Evolutionary conservation across 164 flowering plant species (phyloP).

Genomic region (Vitis labrusca): DNA sequence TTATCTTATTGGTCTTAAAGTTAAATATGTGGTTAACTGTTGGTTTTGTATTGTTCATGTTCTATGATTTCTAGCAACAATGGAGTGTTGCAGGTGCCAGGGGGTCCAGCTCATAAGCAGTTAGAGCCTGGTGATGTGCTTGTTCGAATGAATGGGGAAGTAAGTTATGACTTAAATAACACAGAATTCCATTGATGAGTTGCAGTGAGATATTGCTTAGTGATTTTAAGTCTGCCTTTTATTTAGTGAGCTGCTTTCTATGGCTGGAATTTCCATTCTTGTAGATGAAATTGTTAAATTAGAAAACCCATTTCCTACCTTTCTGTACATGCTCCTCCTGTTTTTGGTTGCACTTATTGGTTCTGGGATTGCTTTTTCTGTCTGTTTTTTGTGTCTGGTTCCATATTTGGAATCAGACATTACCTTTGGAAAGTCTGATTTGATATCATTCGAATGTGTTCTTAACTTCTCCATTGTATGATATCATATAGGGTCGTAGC

Average conservation of each 20-base stretch:
- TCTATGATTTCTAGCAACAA: constrained; percentile 3
- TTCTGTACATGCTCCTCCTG: neutral
- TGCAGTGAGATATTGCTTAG: no score
- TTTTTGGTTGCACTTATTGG: neutral
- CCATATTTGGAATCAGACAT: neutral
- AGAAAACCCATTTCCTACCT: neutral
- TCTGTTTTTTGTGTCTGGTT: neutral
- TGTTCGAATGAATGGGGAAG: constrained; percentile 84
- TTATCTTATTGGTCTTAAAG: neutral
- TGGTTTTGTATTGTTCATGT: neutral
- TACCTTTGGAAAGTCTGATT: neutral
- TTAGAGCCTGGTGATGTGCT: constrained; percentile 97
- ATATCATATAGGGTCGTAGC: neutral
- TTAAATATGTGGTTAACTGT: neutral
- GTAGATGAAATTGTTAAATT: neutral
- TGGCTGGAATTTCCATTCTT: neutral
- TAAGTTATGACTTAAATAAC: constrained; percentile 24
- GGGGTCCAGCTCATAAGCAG: constrained; percentile 86
- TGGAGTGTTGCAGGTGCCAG: constrained; percentile 71
- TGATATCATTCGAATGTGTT: no score
- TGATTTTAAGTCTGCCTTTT: neutral
- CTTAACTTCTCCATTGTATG: no score
- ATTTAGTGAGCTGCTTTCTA: neutral
- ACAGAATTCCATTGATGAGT: neutral
- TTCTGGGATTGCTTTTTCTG: neutral